phyloP scores from a whole-genome alignment of 1,284 basidiomycete genomes.

The Moniliella sp. region DNA sequence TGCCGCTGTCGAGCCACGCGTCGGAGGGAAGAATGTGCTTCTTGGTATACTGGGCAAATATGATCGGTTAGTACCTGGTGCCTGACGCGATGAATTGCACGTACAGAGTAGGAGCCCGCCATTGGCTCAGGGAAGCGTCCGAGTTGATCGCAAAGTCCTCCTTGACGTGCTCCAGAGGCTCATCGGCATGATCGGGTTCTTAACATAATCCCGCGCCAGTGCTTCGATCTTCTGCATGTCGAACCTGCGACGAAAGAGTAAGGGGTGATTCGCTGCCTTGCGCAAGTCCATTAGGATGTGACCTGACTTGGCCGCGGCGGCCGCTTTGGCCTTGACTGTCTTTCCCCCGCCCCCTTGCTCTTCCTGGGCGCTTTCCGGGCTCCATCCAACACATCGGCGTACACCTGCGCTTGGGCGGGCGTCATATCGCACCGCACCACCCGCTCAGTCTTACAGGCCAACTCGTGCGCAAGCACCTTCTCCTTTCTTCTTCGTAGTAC shows the following conservation, averaged over 20 bases:
- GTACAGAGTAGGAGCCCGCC: conserved; percentile 6
- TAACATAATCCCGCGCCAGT: conserved; percentile 62
- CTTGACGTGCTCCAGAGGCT: conserved; percentile 20
- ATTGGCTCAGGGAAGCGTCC: conserved; percentile 24
- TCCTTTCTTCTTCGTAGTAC: conserved; percentile 73
- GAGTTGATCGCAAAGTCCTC: conserved; percentile 32
- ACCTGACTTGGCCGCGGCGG: conserved; percentile 4
- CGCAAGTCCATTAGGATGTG: conserved; percentile 88
- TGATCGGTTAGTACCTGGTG: not conserved
- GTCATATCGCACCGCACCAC: conserved; percentile 92
- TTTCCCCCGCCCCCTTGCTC: conserved; percentile 1
- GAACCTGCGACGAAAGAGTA: conserved; percentile 71
- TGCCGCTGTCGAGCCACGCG: conserved; percentile 72
- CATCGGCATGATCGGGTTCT: conserved; percentile 47
- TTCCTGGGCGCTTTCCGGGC: conserved; percentile 59
- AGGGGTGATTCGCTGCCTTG: conserved; percentile 84
- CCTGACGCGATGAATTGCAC: not conserved
- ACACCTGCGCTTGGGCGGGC: conserved; percentile 56
- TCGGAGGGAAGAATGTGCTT: conserved; percentile 54
- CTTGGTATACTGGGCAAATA: conserved; percentile 21
- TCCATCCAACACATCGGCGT: conserved; percentile 60
- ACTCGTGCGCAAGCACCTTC: conserved; percentile 69
- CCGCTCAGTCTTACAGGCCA: conserved; percentile 72
- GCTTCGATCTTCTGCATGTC: conserved; percentile 52
- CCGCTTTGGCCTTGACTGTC: conserved; percentile 4